Conservation (phyloP, 2,329 filamentous ascomycete genomes). For the Alternaria burnsii region DNA sequence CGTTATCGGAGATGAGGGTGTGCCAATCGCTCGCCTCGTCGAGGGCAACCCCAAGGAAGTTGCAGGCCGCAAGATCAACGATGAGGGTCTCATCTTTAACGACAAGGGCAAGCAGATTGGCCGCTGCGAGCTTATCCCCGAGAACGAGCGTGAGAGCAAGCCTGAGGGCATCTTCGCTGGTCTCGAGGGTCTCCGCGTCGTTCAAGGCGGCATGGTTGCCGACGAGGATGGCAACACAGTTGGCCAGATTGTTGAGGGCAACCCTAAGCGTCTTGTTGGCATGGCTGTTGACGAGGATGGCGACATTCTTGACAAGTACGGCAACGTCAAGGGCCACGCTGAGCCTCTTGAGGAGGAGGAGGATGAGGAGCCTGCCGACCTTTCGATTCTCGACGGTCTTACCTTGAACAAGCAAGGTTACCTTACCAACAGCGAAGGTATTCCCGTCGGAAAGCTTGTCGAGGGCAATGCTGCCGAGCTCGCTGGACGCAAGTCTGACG, state of each 20-base stretch:
- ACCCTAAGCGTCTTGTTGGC: conserved; percentile 67
- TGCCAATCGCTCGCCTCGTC: conserved; percentile 69
- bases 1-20: conserved; percentile 60
- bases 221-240: conserved; percentile 62
- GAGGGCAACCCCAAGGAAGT: conserved; percentile 72
- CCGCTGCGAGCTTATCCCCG: conserved; percentile 71
- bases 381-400: conserved; percentile 63
- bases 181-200: conserved; percentile 58
- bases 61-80: conserved; percentile 74
- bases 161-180: conserved; percentile 61
- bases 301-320: conserved; percentile 68
- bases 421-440: conserved; percentile 62
- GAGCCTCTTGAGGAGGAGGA: conserved; percentile 61
- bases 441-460: conserved; percentile 64
- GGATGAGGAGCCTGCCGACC: conserved; percentile 54
- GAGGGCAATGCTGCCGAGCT: conserved; percentile 66
- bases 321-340: conserved; percentile 68
- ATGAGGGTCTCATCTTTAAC: conserved; percentile 74
- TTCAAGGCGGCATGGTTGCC: conserved; percentile 58
- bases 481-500: conserved; percentile 64
- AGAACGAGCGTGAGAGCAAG: conserved; percentile 66
- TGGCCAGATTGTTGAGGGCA: conserved; percentile 65
- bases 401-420: conserved; percentile 67
- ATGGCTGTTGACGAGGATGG: conserved; percentile 69
- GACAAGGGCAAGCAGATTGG: conserved; percentile 77